Evolutionary conservation across 192 early-diverging fungal genomes (phyloP).

Genomic region (Entomortierella chlamydospora): DNA sequence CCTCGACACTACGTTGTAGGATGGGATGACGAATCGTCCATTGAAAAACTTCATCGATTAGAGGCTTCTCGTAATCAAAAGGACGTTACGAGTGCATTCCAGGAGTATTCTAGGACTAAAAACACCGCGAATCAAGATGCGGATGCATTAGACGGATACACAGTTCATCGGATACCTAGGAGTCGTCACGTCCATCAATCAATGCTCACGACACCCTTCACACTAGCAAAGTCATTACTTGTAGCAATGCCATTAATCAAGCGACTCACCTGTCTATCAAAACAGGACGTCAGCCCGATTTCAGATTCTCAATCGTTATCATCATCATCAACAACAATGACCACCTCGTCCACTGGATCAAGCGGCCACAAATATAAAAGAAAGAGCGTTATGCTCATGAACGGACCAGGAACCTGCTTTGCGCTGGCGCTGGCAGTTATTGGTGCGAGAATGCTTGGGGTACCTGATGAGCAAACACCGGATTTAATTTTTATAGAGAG

Average conservation of each 20-base stretch:
- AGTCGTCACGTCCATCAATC: conserved; percentile 81
- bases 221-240: conserved; percentile 57
- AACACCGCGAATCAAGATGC: background rate
- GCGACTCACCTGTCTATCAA: conserved; percentile 25
- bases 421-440: conserved; percentile 45
- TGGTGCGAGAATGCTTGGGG: conserved; percentile 28
- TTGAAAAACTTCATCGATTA: conserved; percentile 62
- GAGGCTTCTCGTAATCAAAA: conserved; percentile 50
- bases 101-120: background rate
- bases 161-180: conserved; percentile 71
- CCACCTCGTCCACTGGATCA: background rate
- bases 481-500: conserved; percentile 90
- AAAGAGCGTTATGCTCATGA: conserved; percentile 38
- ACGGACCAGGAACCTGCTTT: conserved; percentile 48
- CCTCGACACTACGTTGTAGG: conserved; percentile 83
- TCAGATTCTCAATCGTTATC: background rate
- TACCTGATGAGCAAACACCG: conserved; percentile 33
- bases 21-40: conserved; percentile 70
- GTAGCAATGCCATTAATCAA: conserved; percentile 48
- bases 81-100: conserved; percentile 3
- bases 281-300: conserved; percentile 12
- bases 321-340: background rate
- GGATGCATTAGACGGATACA: conserved; percentile 34
- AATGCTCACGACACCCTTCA: conserved; percentile 65
- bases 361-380: background rate